These are phyloP conservation scores for Fusarium agapanthi DNA, from an alignment of 2,329 filamentous ascomycete genomes.

Conservation along the genomic window DNA sequence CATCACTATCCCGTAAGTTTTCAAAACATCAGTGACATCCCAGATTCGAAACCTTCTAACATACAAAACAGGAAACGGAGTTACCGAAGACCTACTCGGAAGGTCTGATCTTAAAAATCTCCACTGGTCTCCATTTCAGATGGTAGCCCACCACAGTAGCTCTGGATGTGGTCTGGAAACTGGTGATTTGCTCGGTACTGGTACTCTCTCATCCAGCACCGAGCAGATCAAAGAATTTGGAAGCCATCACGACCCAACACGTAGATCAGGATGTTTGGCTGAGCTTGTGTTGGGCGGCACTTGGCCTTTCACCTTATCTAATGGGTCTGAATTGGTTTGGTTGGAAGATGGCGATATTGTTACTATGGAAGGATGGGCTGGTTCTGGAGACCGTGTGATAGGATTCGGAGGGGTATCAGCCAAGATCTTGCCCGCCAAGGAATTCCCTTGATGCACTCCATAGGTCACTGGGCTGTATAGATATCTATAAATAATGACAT, in stretches of 20 bases:
- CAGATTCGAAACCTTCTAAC: fast-evolving
- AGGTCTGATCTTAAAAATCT: not conserved
- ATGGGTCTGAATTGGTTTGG: not conserved
- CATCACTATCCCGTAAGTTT: not conserved
- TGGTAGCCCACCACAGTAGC: not conserved
- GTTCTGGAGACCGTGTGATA: not conserved
- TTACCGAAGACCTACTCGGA: not conserved
- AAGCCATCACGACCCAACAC: not conserved
- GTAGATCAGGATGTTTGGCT: not conserved
- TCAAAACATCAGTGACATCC: not conserved
- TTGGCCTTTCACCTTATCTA: not conserved
- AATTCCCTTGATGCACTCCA: not conserved
- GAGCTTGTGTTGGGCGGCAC: not conserved
- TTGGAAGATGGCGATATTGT: not conserved
- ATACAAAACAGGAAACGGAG: not conserved
- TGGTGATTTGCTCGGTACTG: not conserved
- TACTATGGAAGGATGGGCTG: not conserved
- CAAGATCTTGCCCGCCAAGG: not conserved
- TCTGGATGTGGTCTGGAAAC: not conserved
- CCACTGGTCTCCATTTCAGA: not conserved
- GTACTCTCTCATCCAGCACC: not conserved
- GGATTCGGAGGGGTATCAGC: not conserved
- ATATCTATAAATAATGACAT: not conserved
- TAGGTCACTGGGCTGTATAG: fast-evolving
- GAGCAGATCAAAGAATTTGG: not conserved